Percentiles rank a stretch among this genome's conserved stretches.
phyloP scores from a whole-genome alignment of 441 rosid species.

The Monsonia emarginata region DNA sequence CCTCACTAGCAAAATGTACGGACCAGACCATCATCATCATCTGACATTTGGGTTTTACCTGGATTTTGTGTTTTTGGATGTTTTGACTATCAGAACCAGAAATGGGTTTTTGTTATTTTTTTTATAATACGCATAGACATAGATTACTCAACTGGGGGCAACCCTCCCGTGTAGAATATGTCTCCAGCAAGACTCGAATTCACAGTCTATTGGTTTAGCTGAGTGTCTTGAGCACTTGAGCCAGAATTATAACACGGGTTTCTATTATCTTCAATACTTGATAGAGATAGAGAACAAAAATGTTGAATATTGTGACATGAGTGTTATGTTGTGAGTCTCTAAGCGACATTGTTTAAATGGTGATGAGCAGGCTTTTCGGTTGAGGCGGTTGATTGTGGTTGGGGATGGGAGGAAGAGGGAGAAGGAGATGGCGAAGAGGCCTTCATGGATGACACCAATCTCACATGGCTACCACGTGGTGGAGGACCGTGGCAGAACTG shows the following conservation, averaged over 20 bases:
- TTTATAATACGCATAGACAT: no score
- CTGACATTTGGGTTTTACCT: neutral
- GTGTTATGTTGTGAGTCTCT: neutral
- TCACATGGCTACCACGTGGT: constrained; percentile 59
- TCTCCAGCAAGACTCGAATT: no score
- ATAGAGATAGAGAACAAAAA: neutral
- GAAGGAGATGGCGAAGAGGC: constrained; percentile 24
- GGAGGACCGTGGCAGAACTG: constrained; percentile 24
- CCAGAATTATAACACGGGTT: no score
- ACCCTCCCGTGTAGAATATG: no score
- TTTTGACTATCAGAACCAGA: neutral
- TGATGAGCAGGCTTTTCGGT: constrained; percentile 32
- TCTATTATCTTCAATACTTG: neutral
- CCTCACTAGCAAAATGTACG: neutral
- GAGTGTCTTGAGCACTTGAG: neutral
- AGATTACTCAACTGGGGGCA: no score
- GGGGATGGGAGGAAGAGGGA: constrained; percentile 28
- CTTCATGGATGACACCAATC: constrained; percentile 51
- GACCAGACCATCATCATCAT: neutral
- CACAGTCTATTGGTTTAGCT: no score
- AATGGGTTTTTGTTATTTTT: neutral
- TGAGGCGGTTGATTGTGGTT: constrained; percentile 27
- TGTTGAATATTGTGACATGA: neutral
- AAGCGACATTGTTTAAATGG: neutral
- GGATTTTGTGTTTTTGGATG: neutral